phyloP scores from a whole-genome alignment of 176 grass and related monocot species.

The Carex myosuroides region DNA sequence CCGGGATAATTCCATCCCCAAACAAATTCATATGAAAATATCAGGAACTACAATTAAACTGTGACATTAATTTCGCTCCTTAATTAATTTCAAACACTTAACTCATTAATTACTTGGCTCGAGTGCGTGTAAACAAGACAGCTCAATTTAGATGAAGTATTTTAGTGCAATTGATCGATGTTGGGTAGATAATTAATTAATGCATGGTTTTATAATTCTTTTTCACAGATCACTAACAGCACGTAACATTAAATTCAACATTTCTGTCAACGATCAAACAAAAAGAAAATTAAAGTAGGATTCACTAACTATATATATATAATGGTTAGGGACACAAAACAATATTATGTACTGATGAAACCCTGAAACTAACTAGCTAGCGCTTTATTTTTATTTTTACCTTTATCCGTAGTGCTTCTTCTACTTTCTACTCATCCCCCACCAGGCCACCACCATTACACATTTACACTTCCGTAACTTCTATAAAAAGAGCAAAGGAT shows the following conservation, averaged over 20 bases:
- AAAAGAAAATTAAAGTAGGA: neutral
- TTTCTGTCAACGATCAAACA: neutral
- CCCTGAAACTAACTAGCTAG: neutral
- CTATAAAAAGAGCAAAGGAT: neutral
- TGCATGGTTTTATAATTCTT: neutral
- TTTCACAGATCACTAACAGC: neutral
- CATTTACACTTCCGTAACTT: neutral
- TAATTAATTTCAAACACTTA: too few relatives aligned
- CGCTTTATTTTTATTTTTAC: neutral
- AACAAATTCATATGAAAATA: neutral
- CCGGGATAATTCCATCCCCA: neutral
- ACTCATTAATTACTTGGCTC: too few relatives aligned
- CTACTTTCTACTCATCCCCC: constrained; percentile 5
- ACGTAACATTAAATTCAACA: neutral
- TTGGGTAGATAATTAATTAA: neutral
- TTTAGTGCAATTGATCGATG: neutral
- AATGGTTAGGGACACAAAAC: neutral
- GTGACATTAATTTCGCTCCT: too few relatives aligned
- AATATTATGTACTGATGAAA: neutral
- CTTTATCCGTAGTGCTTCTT: neutral
- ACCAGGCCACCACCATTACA: neutral
- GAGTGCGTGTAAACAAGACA: too few relatives aligned
- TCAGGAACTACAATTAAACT: neutral
- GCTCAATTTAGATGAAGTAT: too few relatives aligned
- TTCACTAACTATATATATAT: neutral